A percentile compares a stretch with the other conserved stretches of the same genome.
Conservation (phyloP, 305 asterid genomes). For the Solanum aculeatissimum region DNA sequence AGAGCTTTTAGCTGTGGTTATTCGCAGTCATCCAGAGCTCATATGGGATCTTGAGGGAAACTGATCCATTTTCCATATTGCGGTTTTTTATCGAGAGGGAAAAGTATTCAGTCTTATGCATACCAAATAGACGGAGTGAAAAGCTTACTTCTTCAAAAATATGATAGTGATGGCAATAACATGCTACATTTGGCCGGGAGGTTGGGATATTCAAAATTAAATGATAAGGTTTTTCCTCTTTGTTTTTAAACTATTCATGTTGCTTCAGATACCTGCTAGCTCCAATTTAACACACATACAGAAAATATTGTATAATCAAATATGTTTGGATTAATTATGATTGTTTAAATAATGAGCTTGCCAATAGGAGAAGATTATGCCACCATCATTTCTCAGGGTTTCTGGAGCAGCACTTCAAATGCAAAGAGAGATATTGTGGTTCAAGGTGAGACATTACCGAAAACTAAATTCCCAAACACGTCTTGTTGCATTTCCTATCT, state of each 20-base stretch:
- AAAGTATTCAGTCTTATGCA: conserved; percentile 24
- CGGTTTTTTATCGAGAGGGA: conserved; percentile 18
- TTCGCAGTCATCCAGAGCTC: not conserved
- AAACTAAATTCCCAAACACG: not conserved
- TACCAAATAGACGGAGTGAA: conserved; percentile 18
- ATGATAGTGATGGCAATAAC: conserved; percentile 9
- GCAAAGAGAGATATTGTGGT: conserved; percentile 35
- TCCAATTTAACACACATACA: not conserved
- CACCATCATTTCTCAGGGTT: not conserved
- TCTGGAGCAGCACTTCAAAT: conserved; percentile 31
- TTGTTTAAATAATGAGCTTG: not conserved
- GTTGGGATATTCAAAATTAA: not conserved
- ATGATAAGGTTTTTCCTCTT: not conserved
- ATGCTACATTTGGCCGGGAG: conserved; percentile 29
- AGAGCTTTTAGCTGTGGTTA: not conserved
- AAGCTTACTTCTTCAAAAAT: conserved; percentile 2
- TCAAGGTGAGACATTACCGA: conserved; percentile 14
- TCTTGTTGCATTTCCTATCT: not conserved
- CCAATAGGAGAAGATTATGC: not conserved
- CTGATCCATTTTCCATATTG: conserved; percentile 16
- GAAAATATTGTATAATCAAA: not conserved
- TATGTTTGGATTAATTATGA: not conserved
- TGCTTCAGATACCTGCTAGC: not conserved
- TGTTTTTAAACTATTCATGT: not conserved
- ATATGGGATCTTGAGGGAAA: conserved; percentile 11